Evolutionary conservation across 1,284 basidiomycete genomes (phyloP), one percentile per base, ranked within the genome.

Genomic region (Malassezia dermatis): DNA sequence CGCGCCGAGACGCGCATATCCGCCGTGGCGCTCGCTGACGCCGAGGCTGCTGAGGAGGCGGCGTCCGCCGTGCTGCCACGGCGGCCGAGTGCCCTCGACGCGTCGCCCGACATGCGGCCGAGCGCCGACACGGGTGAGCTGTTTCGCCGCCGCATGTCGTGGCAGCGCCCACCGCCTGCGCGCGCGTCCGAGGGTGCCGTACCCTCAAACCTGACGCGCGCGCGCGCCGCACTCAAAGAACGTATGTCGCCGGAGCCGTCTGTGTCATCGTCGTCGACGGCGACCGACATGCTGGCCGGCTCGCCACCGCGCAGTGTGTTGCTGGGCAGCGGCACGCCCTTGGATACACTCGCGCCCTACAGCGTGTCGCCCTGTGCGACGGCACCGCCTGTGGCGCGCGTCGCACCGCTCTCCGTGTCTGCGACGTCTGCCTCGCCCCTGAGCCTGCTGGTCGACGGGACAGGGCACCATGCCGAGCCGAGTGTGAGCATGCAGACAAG

Each of bases 141-240:
- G n/a, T 35, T 35, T 8, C 34, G 34, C 7, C 34, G 34, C 11
- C 34, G n/a, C 34, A 8, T 35, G 8, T 35, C 34, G n/a, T 35
- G 34, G 34, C 15, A 35, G 34, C 34, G 17, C 7, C 11, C n/a
- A 15, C n/a, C 17, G 2, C 17, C 15, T 17, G n/a, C 34, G 13
- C 21, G 8, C 3, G 19, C 41, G 17, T 8, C 27, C 19, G 3
- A 24, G 19, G 19, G 8, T 5, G 7, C 27, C 8, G 21, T 27
- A 32, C 46, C 46, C 21, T 53, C 51, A 13, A 54, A 54, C 26
- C 42, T 54, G 21, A 24, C 53, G 17, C 53, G 53, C 28, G 46
- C 53, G 19, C 46, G 53, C 7, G 27, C 35, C 2, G 48, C 35
- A 4, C 23, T 48, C 4, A 10, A 26, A 24, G 21, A 39, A 6